Evolutionary conservation across 2,329 filamentous ascomycete genomes (phyloP).

Genomic region (Hirsutella minnesotensis): DNA sequence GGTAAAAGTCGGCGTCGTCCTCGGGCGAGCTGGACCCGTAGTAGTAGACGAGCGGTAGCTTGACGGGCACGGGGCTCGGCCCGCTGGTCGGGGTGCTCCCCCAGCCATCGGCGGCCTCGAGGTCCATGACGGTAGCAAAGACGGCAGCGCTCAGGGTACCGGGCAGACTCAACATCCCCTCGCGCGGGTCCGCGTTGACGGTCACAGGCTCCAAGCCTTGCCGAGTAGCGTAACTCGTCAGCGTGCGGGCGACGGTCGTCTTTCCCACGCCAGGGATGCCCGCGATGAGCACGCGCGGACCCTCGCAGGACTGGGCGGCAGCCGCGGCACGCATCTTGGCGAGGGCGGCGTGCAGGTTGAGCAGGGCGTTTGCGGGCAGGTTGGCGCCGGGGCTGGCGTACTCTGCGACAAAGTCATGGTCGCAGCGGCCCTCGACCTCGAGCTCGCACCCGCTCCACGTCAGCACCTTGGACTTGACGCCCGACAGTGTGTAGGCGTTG

Average conservation of each 20-base stretch:
- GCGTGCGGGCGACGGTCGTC: conserved; percentile 64
- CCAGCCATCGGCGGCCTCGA: conserved; percentile 70
- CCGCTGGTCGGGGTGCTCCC: conserved; percentile 85
- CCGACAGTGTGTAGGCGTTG: conserved; percentile 68
- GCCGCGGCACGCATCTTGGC: conserved; percentile 58
- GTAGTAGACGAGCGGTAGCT: conserved; percentile 83
- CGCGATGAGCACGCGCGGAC: conserved; percentile 74
- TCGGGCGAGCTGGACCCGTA: conserved; percentile 66
- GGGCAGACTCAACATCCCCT: conserved; percentile 66
- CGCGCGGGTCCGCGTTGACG: conserved; percentile 73
- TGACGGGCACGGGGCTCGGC: conserved; percentile 77
- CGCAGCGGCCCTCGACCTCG: conserved; percentile 55
- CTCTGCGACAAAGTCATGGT: conserved; percentile 45
- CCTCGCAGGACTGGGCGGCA: conserved; percentile 34
- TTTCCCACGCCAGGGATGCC: conserved; percentile 74
- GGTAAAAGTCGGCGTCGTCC: conserved; percentile 62
- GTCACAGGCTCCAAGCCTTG: conserved; percentile 65
- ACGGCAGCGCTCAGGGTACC: conserved; percentile 79
- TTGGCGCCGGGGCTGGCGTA: conserved; percentile 63
- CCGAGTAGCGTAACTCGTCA: conserved; percentile 70
- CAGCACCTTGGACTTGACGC: conserved; percentile 76
- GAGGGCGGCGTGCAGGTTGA: conserved; percentile 82
- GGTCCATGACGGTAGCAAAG: conserved; percentile 76
- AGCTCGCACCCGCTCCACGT: conserved; percentile 87
- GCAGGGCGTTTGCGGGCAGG: conserved; percentile 57